These are phyloP conservation scores for Fagopyrum tataricum DNA, from an alignment of 148 eudicot genomes.

Conservation along the genomic window DNA sequence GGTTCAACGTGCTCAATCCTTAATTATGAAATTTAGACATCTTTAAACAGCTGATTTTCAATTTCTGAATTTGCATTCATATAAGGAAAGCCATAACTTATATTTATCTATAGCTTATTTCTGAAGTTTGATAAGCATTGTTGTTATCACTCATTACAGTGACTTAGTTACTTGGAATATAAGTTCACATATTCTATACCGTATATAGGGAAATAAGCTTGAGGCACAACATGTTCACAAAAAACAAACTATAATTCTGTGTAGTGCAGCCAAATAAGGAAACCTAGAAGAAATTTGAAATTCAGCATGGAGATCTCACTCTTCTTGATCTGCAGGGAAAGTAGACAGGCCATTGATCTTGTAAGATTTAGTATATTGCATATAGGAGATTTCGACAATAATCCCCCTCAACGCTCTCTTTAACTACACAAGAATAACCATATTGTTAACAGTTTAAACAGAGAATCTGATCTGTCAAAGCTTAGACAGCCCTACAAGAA, in stretches of 20 bases:
- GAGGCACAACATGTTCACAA: neutral
- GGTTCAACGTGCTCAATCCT: neutral
- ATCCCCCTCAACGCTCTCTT: conserved; percentile 32
- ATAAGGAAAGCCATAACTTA: neutral
- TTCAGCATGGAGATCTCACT: conserved; percentile 8
- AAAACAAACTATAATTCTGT: neutral
- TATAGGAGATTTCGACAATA: conserved; percentile 28
- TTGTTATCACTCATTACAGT: neutral
- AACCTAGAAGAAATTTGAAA: neutral
- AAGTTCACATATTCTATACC: neutral
- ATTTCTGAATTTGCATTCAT: neutral
- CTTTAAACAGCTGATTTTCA: neutral
- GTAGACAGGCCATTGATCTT: conserved; percentile 20
- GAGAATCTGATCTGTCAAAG: neutral
- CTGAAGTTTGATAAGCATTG: neutral
- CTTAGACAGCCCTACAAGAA: neutral
- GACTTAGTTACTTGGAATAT: neutral
- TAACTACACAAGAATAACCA: conserved; percentile 18
- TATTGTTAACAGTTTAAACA: neutral
- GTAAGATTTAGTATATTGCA: conserved; percentile 22
- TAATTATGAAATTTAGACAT: neutral
- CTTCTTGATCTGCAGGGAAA: conserved; percentile 10
- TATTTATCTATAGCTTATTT: neutral
- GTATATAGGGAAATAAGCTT: neutral
- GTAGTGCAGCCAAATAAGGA: neutral